Evolutionary conservation across 2,329 filamentous ascomycete species (phyloP).

Genomic region (Remersonia thermophila): DNA sequence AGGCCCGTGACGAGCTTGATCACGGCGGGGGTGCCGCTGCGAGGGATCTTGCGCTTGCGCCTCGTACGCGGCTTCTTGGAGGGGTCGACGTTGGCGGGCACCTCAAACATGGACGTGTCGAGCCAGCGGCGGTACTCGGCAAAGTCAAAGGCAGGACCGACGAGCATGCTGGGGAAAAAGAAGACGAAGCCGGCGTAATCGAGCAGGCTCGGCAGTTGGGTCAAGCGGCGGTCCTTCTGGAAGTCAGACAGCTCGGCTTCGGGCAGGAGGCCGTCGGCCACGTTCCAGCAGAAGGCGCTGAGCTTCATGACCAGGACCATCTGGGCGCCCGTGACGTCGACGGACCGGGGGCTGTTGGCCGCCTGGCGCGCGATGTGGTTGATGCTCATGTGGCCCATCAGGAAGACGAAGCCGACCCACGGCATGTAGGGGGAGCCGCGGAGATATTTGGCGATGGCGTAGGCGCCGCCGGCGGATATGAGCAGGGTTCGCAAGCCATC

Average conservation of each 20-base stretch:
- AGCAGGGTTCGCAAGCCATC: constrained; percentile 65
- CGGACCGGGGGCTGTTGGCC: constrained; percentile 46
- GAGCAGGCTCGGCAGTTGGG: constrained; percentile 58
- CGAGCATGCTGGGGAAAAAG: constrained; percentile 87
- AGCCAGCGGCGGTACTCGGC: constrained; percentile 88
- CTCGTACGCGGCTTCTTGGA: constrained; percentile 74
- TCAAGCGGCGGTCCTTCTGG: constrained; percentile 71
- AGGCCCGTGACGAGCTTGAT: constrained; percentile 64
- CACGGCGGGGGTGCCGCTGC: constrained; percentile 74
- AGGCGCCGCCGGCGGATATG: constrained; percentile 68
- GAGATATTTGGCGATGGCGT: constrained; percentile 71
- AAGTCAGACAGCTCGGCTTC: constrained; percentile 70
- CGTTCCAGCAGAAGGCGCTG: constrained; percentile 93
- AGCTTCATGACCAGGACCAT: constrained; percentile 99
- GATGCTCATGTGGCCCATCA: constrained; percentile 91
- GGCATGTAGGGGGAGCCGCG: constrained; percentile 83
- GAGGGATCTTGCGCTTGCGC: constrained; percentile 83
- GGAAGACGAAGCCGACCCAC: constrained; percentile 86
- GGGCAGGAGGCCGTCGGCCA: constrained; percentile 78
- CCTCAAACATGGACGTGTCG: constrained; percentile 86
- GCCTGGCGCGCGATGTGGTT: constrained; percentile 78
- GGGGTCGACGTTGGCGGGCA: constrained; percentile 70
- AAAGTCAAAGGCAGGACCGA: constrained; percentile 87
- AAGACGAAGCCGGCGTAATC: constrained; percentile 85
- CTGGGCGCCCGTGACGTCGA: constrained; percentile 90